Base-by-base conservation (phyloP, 2,329 filamentous ascomycete species). In the Endoconidiophora polonica region DNA sequence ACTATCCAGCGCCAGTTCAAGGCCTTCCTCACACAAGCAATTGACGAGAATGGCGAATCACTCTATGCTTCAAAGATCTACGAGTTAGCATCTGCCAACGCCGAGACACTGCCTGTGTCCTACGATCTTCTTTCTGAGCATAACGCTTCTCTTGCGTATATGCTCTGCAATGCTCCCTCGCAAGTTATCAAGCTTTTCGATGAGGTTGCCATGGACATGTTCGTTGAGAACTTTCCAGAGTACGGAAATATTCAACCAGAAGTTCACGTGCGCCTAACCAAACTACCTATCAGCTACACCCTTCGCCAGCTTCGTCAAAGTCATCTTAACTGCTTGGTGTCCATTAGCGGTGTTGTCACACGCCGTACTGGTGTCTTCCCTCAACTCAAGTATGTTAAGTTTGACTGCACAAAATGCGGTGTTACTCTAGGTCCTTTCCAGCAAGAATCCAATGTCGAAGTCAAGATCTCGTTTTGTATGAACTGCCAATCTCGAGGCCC, bases 1-100 rank as follows among this genome's bases (percentile, higher is more conserved):
- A 93, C 88, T 1, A 91, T 98, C 65, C 88, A 87, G 61, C 79
- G 90, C 59, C 91, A 98, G 65, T 98, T 98, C 76, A 94, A 94
- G 65, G 83, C 85, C 2, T 98, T 98, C 69, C 70, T 98, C 59
- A 96, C 91, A 9, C 90, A 95, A 58, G 96, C 93, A 63, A 94
- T 81, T 4, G 91, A 98, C 60, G 79, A 87, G 49, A 79, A 82
- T 56, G 88, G 87, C 49, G 81, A 79, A 3, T 98, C 91, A 0
- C 87, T 98, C 46, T 98, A 98, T 63, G 91, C 91, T 49, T 88
- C 86, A 58, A 83, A 88, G 50, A 94, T 98, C 57, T 79, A 86
- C 57, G 95, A 86, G 0, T 77, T 98, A n/a, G 93, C 91, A 69
- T 90, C 96, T 66, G 74, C 95, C 62, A 98, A 98, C 63, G 86